Base-by-base conservation (phyloP, 768 basidiomycete genomes). In the Tricholoma terreum region DNA sequence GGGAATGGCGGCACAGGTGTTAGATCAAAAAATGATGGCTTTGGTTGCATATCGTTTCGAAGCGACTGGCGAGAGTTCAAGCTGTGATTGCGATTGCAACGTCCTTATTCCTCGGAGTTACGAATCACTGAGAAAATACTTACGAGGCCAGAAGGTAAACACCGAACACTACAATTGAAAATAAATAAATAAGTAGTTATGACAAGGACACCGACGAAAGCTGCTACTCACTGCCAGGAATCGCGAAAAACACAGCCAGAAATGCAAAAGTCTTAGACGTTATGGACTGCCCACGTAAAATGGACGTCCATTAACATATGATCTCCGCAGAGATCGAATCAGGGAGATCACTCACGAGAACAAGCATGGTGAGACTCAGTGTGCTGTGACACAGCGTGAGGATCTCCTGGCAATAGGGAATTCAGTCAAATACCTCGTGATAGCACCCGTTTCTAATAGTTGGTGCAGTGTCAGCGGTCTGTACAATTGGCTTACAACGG, bases 91-190 rank as follows among this genome's bases (percentile, higher is more conserved):
- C 6, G 22, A 36, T 9, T 56, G 38, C 27, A 14, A 24, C n/a
- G n/a, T n/a, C n/a, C n/a, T n/a, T n/a, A n/a, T n/a, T n/a, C n/a
- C n/a, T n/a, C n/a, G n/a, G n/a, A n/a, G n/a, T n/a, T n/a, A n/a
- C n/a, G n/a, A n/a, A n/a, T n/a, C n/a, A n/a, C n/a, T n/a, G 9
- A 33, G 31, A 33, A 33, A 10, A 33, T 6, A 33, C 10, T 33
- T 34, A 60, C 59, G 51, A 56, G 31, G 50, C 55, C 15, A 60
- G 19, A 45, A 60, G 55, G 43, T 52, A 60, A 43, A 52, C 56
- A 14, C 50, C 54, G 55, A 60, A 60, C 14, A 60, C 59, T 60
- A 30, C 17, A 14, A 14, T 14, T 30, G 19, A 14, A 19, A 22
- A 42, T 38, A 22, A 3, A n/a, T n/a, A 10, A 6, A 27, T 14